Percentiles rank a stretch among this genome's conserved stretches.
These are phyloP conservation scores for Candida vartiovaarae DNA, from an alignment of 805 yeast genomes.

Conservation along the genomic window DNA sequence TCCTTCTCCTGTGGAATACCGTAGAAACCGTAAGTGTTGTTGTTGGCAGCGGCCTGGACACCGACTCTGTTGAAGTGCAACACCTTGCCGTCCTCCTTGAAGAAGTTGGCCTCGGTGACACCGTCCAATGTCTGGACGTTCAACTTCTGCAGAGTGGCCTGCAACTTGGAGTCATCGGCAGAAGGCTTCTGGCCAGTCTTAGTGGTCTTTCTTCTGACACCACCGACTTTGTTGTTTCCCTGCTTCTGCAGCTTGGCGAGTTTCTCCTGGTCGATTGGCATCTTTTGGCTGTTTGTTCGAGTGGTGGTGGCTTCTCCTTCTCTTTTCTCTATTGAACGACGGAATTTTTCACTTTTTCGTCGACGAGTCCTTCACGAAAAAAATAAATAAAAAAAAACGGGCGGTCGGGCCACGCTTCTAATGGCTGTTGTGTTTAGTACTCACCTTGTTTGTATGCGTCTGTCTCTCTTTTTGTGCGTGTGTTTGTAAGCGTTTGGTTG, in stretches of 20 bases:
- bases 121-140: constrained; percentile 84
- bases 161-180: constrained; percentile 86
- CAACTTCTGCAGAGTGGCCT: constrained; percentile 81
- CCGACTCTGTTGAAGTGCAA: constrained; percentile 95
- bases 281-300: constrained; percentile 21
- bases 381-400: no score
- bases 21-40: constrained; percentile 90
- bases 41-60: constrained; percentile 85
- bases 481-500: no score
- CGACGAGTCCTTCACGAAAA: no score
- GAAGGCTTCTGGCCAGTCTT: constrained; percentile 59
- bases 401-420: no score
- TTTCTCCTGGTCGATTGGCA: constrained; percentile 93
- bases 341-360: background rate
- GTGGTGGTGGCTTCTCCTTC: no score
- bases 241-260: constrained; percentile 87
- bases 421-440: no score
- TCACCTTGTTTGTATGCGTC: no score
- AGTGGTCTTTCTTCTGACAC: constrained; percentile 88
- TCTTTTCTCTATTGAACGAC: no score
- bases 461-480: no score
- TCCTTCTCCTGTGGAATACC: constrained; percentile 93
- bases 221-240: constrained; percentile 76
- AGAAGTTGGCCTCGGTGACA: constrained; percentile 95
- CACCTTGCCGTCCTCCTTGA: constrained; percentile 94